These are phyloP conservation scores for Eucalyptus camaldulensis DNA, from an alignment of 345 rosid species.

Conservation along the genomic window DNA sequence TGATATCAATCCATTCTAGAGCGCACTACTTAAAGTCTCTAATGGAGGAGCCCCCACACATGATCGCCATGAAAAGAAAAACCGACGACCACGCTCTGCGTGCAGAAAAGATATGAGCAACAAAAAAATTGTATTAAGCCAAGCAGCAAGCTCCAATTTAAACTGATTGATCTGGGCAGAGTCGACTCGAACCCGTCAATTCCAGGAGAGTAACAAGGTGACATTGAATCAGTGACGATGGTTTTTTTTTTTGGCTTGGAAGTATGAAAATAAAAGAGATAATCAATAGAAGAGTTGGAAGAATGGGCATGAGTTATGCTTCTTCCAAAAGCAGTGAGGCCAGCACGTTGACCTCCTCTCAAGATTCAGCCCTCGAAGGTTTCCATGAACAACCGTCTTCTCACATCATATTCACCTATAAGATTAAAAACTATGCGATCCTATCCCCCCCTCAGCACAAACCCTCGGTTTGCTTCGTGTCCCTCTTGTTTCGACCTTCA, in stretches of 20 bases:
- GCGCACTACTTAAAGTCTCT: not conserved
- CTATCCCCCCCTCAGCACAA: not conserved
- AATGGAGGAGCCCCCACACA: not conserved
- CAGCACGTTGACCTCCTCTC: not conserved
- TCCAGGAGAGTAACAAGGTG: not conserved
- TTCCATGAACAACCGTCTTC: not conserved
- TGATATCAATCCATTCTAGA: not conserved
- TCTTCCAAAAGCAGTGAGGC: not conserved
- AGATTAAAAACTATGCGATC: not conserved
- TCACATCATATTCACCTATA: not conserved
- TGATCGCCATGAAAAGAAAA: not conserved
- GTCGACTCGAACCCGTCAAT: not conserved
- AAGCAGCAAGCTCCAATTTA: not conserved
- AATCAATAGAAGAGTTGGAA: not conserved
- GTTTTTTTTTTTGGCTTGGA: not conserved
- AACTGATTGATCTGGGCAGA: not conserved
- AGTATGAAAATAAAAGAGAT: not conserved
- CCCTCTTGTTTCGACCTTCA: not conserved
- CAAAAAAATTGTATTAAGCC: not conserved
- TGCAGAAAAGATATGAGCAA: not conserved
- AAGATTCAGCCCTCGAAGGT: not conserved
- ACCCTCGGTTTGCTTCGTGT: not conserved
- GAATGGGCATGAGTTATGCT: not conserved
- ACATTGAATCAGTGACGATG: not conserved
- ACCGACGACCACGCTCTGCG: not conserved